A percentile compares a stretch with the other conserved stretches of the same genome.
Evolutionary conservation across 805 yeast species (phyloP).

Genomic region (Candida glaebosa): DNA sequence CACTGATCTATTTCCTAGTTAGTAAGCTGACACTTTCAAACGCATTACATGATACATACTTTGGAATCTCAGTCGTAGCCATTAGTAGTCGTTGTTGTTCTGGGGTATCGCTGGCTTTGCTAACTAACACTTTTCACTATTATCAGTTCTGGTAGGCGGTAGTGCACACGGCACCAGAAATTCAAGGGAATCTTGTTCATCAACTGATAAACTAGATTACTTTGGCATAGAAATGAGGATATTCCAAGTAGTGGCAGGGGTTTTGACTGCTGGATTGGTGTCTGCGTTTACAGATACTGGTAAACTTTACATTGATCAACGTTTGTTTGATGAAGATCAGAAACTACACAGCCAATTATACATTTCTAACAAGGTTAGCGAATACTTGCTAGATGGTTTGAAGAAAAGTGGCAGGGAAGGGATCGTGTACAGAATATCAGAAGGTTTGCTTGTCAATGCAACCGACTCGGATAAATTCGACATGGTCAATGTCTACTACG

Average conservation of each 20-base stretch:
- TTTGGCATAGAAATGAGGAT: background rate
- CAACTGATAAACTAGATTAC: background rate
- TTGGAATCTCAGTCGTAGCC: slow-evolving; percentile 35
- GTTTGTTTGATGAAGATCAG: background rate
- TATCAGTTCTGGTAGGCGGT: background rate
- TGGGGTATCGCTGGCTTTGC: background rate
- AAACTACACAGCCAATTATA: background rate
- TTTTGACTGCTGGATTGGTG: background rate
- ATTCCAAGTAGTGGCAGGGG: background rate
- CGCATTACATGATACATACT: slow-evolving; percentile 21
- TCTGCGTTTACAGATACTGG: background rate
- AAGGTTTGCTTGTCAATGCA: background rate
- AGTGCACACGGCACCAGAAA: background rate
- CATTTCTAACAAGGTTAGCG: background rate
- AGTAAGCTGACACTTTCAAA: background rate
- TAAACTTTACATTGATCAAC: background rate
- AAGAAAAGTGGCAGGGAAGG: background rate
- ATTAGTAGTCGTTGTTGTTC: background rate
- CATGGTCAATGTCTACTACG: background rate
- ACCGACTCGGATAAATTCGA: background rate
- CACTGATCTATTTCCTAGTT: slow-evolving; percentile 45
- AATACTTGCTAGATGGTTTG: background rate
- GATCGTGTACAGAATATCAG: background rate
- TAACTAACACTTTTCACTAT: too few relatives aligned
- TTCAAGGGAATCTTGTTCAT: background rate